Conservation (phyloP, 2,329 filamentous ascomycete species). For the Sporothrix curviconia region DNA sequence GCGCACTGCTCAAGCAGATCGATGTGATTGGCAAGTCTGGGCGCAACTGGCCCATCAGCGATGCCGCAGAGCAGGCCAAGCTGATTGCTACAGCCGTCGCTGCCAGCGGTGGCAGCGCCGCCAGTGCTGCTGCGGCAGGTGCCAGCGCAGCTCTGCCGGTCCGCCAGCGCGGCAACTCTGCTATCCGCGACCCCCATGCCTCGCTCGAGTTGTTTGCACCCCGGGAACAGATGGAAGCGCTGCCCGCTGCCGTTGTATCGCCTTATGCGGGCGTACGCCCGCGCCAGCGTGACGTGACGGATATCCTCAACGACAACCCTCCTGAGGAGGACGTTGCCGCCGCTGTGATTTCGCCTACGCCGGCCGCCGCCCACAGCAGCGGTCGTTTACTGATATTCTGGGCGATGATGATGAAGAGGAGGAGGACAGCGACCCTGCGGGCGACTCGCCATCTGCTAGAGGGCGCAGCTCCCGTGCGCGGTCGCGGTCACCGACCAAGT, state of each 20-base stretch:
- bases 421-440: conserved; percentile 6
- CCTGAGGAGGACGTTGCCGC: conserved; percentile 32
- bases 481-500: conserved; percentile 36
- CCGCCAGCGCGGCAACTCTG: conserved; percentile 47
- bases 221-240: conserved; percentile 47
- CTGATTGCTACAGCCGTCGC: conserved; percentile 59
- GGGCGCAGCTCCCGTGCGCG: conserved; percentile 36
- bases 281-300: conserved; percentile 61
- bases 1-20: conserved; percentile 81
- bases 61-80: conserved; percentile 75
- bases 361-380: conserved; percentile 52
- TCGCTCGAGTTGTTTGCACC: conserved; percentile 69
- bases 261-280: conserved; percentile 56
- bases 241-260: conserved; percentile 42
- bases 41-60: conserved; percentile 90
- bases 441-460: conserved; percentile 1
- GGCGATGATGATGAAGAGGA: conserved; percentile 40
- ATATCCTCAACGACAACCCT: conserved; percentile 59
- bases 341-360: conserved; percentile 38
- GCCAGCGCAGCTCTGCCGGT: conserved; percentile 28
- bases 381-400: conserved; percentile 66
- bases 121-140: conserved; percentile 19
- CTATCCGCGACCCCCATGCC: conserved; percentile 58
- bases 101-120: conserved; percentile 42
- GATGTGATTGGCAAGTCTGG: conserved; percentile 87